These are phyloP conservation scores for Calocybe gangraenosa DNA, from an alignment of 768 basidiomycete genomes.

Conservation along the genomic window DNA sequence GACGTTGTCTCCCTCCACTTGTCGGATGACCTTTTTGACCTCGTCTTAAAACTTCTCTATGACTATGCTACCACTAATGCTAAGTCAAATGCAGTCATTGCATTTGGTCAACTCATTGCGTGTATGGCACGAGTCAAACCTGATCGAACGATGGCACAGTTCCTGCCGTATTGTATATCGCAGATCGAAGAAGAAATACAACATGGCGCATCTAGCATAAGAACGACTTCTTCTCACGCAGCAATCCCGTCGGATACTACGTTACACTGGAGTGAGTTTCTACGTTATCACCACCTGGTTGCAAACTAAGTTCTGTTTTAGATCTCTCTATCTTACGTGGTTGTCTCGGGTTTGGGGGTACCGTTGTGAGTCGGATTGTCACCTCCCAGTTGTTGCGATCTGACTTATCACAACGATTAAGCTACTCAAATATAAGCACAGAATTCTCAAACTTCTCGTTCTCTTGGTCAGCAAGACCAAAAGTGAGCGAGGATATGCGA, in stretches of 20 bases:
- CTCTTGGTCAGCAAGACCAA: constrained; percentile 76
- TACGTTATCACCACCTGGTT: neutral
- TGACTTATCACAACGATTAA: constrained; percentile 20
- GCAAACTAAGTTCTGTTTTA: constrained; percentile 20
- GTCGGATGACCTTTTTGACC: constrained; percentile 75
- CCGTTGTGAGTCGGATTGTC: constrained; percentile 39
- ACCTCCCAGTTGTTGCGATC: neutral
- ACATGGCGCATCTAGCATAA: constrained; percentile 83
- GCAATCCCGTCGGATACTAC: constrained; percentile 83
- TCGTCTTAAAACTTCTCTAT: constrained; percentile 78
- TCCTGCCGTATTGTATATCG: constrained; percentile 69
- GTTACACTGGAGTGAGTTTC: constrained; percentile 81
- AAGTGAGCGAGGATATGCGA: constrained; percentile 84
- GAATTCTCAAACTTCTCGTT: constrained; percentile 58
- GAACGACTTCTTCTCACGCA: constrained; percentile 73
- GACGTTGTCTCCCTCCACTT: constrained; percentile 81
- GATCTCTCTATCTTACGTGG: constrained; percentile 82
- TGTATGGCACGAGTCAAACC: constrained; percentile 80
- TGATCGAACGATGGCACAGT: constrained; percentile 70
- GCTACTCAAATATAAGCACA: constrained; percentile 67
- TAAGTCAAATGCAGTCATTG: constrained; percentile 86
- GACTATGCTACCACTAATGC: constrained; percentile 89
- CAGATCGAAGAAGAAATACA: constrained; percentile 85
- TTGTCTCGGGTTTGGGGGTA: constrained; percentile 72
- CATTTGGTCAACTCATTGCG: constrained; percentile 84